A percentile compares a stretch with the other conserved stretches of the same genome.
Evolutionary conservation across 805 yeast genomes (phyloP).

Genomic region (Barnettozyma sp.): DNA sequence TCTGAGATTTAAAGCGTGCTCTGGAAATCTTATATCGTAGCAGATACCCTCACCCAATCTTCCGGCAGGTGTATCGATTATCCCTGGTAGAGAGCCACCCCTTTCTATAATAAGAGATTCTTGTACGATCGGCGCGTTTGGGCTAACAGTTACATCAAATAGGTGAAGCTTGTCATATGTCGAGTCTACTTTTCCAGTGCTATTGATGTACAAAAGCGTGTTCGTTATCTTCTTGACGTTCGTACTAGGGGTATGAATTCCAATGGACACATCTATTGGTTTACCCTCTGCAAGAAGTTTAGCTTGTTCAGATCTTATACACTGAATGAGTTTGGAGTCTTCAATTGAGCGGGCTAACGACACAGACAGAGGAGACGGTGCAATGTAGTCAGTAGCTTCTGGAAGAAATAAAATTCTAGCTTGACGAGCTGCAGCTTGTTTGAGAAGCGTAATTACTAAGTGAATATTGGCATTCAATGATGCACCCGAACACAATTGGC

Average conservation of each 20-base stretch:
- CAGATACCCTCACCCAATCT: slow-evolving; percentile 70
- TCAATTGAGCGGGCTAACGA: slow-evolving; percentile 45
- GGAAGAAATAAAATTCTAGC: slow-evolving; percentile 78
- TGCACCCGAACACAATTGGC: slow-evolving; percentile 76
- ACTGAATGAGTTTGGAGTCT: slow-evolving; percentile 36
- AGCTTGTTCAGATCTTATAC: slow-evolving; percentile 37
- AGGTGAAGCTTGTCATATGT: slow-evolving; percentile 82
- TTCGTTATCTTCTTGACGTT: slow-evolving; percentile 50
- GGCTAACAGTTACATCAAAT: slow-evolving; percentile 74
- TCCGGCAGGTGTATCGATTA: slow-evolving; percentile 55
- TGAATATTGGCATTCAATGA: slow-evolving; percentile 52
- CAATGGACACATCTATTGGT: slow-evolving; percentile 63
- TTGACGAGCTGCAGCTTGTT: slow-evolving; percentile 52
- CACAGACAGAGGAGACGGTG: slow-evolving; percentile 49
- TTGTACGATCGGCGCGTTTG: slow-evolving; percentile 74
- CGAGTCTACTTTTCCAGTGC: slow-evolving; percentile 56
- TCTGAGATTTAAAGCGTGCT: slow-evolving; percentile 59
- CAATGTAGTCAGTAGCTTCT: slow-evolving; percentile 88
- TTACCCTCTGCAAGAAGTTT: slow-evolving; percentile 31
- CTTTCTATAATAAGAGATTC: slow-evolving; percentile 71
- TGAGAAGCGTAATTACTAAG: slow-evolving; percentile 51
- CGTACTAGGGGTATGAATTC: slow-evolving; percentile 76
- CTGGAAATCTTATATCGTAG: slow-evolving; percentile 86
- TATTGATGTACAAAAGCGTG: slow-evolving; percentile 63
- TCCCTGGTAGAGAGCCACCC: slow-evolving; percentile 48